Evolutionary conservation across 441 rosid species (phyloP).

Genomic region (Flueggea neowawraea): DNA sequence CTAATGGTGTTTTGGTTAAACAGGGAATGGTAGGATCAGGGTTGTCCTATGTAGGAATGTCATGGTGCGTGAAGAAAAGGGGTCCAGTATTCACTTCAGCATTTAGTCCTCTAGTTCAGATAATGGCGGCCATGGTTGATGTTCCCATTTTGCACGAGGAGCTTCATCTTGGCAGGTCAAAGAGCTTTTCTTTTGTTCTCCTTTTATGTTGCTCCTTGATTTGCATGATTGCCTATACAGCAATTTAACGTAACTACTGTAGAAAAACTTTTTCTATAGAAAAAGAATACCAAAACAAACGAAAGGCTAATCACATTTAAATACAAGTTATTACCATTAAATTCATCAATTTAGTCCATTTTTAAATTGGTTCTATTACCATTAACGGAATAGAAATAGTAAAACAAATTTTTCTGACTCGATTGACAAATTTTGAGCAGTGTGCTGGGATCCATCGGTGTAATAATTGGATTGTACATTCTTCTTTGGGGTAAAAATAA

Average conservation of each 20-base stretch:
- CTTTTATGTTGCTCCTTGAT: too few species aligned
- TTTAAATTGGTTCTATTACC: too few species aligned
- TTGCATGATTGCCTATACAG: background rate
- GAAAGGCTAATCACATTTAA: too few species aligned
- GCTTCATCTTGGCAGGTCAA: conserved; percentile 47
- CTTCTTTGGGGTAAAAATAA: conserved; percentile 70
- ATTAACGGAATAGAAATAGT: too few species aligned
- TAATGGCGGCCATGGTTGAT: conserved; percentile 51
- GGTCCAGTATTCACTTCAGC: conserved; percentile 69
- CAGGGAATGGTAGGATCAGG: conserved; percentile 71
- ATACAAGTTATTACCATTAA: too few species aligned
- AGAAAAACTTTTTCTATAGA: too few species aligned
- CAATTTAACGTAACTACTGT: too few species aligned
- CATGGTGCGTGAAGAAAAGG: conserved; percentile 69
- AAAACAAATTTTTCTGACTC: too few species aligned
- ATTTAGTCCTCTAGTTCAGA: conserved; percentile 61
- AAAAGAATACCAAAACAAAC: too few species aligned
- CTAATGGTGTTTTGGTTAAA: conserved; percentile 1
- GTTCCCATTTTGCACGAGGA: conserved; percentile 50
- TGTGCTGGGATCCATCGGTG: conserved; percentile 50
- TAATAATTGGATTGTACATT: conserved; percentile 53
- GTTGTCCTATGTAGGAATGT: conserved; percentile 55
- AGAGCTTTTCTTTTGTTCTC: conserved; percentile 6
- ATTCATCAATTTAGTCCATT: too few species aligned
- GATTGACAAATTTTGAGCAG: conserved; percentile 23